Conservation (phyloP, 805 yeast species). For the Candida ulmi region DNA sequence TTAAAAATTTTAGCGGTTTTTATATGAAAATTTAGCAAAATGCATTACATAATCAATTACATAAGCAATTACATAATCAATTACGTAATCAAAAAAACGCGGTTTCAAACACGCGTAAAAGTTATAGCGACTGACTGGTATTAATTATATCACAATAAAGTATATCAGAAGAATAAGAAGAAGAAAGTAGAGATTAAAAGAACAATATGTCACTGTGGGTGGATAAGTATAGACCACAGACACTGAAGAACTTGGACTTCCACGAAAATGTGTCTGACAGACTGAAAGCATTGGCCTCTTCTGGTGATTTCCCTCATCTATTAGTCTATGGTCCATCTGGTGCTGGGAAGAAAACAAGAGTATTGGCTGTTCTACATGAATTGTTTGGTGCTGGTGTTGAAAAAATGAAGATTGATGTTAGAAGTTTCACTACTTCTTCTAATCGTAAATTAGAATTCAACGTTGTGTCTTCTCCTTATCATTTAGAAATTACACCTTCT, state of each 20-base stretch:
- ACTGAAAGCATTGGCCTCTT: conserved; percentile 53
- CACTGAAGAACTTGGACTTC: conserved; percentile 57
- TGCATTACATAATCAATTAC: no score
- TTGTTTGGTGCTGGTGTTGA: conserved; percentile 81
- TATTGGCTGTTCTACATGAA: conserved; percentile 70
- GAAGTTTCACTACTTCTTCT: conserved; percentile 69
- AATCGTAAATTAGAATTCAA: conserved; percentile 84
- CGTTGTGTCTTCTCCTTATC: conserved; percentile 87
- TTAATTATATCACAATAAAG: no score
- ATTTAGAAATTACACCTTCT: conserved; percentile 91
- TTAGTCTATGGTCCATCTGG: conserved; percentile 95
- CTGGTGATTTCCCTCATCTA: conserved; percentile 91
- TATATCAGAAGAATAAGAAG: background rate
- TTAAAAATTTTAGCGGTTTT: no score
- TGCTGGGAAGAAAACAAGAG: conserved; percentile 94
- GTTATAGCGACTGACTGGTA: no score
- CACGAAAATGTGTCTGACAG: conserved; percentile 61
- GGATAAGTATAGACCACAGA: conserved; percentile 82
- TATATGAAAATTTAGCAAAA: no score
- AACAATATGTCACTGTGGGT: conserved; percentile 90
- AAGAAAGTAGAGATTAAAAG: no score
- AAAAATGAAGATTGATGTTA: conserved; percentile 83
- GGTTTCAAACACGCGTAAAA: no score
- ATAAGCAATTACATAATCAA: no score
- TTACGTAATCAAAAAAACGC: no score